Evolutionary conservation across 768 basidiomycete species (phyloP).

Genomic region (Cystobasidium ongulense): DNA sequence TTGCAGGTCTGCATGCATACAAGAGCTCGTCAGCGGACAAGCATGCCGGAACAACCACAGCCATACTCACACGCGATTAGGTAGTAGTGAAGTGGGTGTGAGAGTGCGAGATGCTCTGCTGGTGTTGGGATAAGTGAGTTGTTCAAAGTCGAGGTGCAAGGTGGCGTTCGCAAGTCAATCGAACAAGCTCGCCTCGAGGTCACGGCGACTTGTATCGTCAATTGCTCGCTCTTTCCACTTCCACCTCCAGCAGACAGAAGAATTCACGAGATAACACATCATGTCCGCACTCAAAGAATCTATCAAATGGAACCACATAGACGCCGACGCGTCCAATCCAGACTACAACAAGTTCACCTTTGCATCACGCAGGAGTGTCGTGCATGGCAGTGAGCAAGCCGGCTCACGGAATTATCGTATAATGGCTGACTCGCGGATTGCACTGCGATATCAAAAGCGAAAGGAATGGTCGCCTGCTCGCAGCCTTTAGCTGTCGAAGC

Average conservation of each 20-base stretch:
- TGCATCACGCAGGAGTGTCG: slow-evolving; percentile 19
- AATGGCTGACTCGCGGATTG: no score
- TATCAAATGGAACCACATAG: slow-evolving; percentile 18
- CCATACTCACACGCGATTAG: no score
- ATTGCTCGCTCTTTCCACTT: no score
- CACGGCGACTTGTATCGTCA: no score
- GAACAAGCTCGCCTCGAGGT: no score
- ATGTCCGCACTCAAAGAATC: slow-evolving; percentile 11
- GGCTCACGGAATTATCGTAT: background rate
- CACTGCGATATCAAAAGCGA: background rate
- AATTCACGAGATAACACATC: background rate
- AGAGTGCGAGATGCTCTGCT: no score
- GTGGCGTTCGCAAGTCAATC: no score
- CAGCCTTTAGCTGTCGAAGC: slow-evolving; percentile 88
- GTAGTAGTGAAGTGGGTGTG: no score
- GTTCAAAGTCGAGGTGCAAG: no score
- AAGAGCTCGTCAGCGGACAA: background rate
- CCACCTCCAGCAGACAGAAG: no score
- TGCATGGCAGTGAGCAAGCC: slow-evolving; percentile 16
- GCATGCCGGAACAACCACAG: no score
- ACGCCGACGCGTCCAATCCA: slow-evolving; percentile 4
- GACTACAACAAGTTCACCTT: slow-evolving; percentile 17
- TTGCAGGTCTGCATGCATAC: background rate
- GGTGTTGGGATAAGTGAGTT: no score
- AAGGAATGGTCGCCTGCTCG: slow-evolving; percentile 62